Conservation (phyloP, 2,329 filamentous ascomycete species). For the Neonectria magnoliae region DNA sequence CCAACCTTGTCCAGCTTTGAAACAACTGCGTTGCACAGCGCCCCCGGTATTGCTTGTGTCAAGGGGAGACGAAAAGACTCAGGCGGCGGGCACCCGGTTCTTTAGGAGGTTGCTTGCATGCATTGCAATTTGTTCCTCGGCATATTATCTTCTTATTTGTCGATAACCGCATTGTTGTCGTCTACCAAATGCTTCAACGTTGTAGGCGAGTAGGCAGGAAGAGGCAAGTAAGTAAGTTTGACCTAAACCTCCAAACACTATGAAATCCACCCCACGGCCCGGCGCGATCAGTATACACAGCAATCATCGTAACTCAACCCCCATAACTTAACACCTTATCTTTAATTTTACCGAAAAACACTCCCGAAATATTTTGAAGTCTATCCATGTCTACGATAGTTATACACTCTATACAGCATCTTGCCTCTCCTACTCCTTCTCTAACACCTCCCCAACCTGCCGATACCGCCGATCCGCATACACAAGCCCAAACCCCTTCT, state of each 20-base stretch:
- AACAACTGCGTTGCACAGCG: background rate
- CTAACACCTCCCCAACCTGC: conserved; percentile 51
- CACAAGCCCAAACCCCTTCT: conserved; percentile 56
- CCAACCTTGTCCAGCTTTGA: background rate
- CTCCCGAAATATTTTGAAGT: background rate
- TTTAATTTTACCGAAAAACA: background rate
- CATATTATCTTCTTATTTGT: background rate
- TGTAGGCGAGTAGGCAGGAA: background rate
- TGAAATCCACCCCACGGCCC: background rate
- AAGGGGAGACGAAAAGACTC: background rate
- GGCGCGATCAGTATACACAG: background rate
- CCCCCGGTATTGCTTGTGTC: background rate
- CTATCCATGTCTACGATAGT: background rate
- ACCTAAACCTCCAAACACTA: background rate
- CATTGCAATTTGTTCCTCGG: background rate
- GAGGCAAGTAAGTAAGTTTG: background rate
- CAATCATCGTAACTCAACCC: background rate
- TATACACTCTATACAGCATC: conserved; percentile 14
- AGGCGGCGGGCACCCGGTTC: background rate
- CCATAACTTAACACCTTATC: background rate
- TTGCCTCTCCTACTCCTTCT: conserved; percentile 25
- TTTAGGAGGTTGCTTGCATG: background rate
- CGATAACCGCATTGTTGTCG: background rate
- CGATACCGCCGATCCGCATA: conserved; percentile 63
- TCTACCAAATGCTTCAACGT: background rate